phyloP scores from a whole-genome alignment of 1,284 basidiomycete genomes.

The Kwoniella shivajii region DNA sequence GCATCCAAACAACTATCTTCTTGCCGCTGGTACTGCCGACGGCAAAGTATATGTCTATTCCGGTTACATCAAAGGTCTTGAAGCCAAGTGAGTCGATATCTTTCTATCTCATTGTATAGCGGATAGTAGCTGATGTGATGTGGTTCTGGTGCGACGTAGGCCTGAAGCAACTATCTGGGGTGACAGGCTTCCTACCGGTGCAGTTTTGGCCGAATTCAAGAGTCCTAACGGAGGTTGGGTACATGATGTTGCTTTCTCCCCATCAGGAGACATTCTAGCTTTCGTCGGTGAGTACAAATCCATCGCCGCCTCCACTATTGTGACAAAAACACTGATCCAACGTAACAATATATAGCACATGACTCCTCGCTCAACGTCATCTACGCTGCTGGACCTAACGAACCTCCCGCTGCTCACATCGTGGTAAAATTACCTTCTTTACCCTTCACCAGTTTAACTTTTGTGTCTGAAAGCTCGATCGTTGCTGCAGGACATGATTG shows the following conservation, averaged over 20 bases:
- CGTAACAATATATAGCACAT: conserved; percentile 79
- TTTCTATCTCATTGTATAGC: neutral
- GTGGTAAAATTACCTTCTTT: conserved; percentile 74
- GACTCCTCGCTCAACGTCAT: conserved; percentile 88
- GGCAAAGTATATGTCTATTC: conserved; percentile 97
- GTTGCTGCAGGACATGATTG: conserved; percentile 97
- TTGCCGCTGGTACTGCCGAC: conserved; percentile 92
- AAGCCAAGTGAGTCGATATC: conserved; percentile 74
- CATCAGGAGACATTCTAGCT: conserved; percentile 86
- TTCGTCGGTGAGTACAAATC: conserved; percentile 72
- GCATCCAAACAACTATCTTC: conserved; percentile 96
- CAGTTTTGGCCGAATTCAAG: conserved; percentile 89
- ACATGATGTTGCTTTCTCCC: conserved; percentile 92
- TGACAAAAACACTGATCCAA: conserved; percentile 2
- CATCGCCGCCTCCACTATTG: neutral
- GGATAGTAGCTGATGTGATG: neutral
- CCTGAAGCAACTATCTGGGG: conserved; percentile 93
- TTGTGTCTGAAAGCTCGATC: conserved; percentile 76
- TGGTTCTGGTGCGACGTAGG: conserved; percentile 54
- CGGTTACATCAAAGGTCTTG: conserved; percentile 99
- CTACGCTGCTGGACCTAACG: conserved; percentile 70
- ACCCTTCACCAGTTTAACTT: conserved; percentile 79
- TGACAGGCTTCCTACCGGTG: conserved; percentile 95
- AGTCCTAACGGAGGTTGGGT: conserved; percentile 95
- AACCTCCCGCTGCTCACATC: conserved; percentile 60